Evolutionary conservation across 2,329 filamentous ascomycete species (phyloP), one percentile per base, ranked within the genome.

Genomic region (Pyricularia sp.): DNA sequence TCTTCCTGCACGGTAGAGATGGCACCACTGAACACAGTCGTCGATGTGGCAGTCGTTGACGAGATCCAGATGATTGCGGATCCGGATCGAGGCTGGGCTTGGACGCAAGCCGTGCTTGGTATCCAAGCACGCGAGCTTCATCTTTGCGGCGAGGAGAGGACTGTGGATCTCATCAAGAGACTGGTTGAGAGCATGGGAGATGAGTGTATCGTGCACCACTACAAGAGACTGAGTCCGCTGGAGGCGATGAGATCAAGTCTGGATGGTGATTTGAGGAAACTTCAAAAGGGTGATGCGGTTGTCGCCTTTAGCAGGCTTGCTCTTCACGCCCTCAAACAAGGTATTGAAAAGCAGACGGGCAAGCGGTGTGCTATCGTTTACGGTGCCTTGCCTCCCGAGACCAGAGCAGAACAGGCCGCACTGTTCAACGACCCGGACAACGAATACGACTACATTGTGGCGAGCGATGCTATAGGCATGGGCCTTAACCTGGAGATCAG

Each of bases 21-120:
- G 86, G 79, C 85, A 9, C 85, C 85, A 1, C 76, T 83, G n/a
- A 84, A 81, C 73, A 72, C 79, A 4, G 77, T 78, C 2, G 88
- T 92, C 33, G 94, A 98, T 61, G 94, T 99, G 50, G 94, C 93
- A 1, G 94, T 99, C 72, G 94, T 99, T 71, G 95, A 99, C 76
- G 95, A 99, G 81, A 98, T 99, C 69, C 95, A 99, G 79, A 98
- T 99, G 95, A 92, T 99, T 73, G 90, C 88, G 20, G 90, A 93
- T 74, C 71, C 77, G 0, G 87, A 92, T 0, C 90, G 95, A 73
- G 95, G 96, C 1, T 97, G 91, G 89, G 94, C 93, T 2, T 99
- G 95, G 95, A 97, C 94, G 1, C 88, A 93, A 74, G 95, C 95
- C 1, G 83, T 98, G 17, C 82, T 99, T 5, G 95, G 95, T 50